Evolutionary conservation across 2,329 filamentous ascomycete species (phyloP).

Genomic region (Aspergillus texensis): DNA sequence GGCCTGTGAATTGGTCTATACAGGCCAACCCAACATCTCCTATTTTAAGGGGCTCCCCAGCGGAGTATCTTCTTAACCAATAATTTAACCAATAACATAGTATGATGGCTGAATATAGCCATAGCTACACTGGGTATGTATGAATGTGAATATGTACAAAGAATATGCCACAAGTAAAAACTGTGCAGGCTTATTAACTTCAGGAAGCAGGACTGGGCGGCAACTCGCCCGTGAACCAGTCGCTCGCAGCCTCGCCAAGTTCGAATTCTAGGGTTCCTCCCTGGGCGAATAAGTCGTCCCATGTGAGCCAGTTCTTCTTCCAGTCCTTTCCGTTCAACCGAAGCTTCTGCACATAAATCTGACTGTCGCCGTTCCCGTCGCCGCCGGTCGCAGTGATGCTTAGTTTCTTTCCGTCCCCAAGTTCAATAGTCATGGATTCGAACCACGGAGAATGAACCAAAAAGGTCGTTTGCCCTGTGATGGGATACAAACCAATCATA

Average conservation of each 20-base stretch:
- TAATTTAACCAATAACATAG: not conserved
- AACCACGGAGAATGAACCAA: constrained; percentile 68
- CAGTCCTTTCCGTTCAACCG: constrained; percentile 66
- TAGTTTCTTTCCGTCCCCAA: constrained; percentile 59
- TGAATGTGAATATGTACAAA: not conserved
- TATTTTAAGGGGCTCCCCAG: not conserved
- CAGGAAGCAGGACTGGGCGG: constrained; percentile 62
- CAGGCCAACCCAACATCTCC: not conserved
- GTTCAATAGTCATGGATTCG: constrained; percentile 58
- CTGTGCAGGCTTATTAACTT: not conserved
- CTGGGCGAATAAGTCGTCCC: constrained; percentile 66
- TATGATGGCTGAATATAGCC: not conserved
- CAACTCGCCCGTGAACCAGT: constrained; percentile 62
- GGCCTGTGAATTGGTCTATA: not conserved
- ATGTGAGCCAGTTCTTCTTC: constrained; percentile 67
- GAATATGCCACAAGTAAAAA: not conserved
- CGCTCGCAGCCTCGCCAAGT: constrained; percentile 55
- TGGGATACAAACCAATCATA: constrained; percentile 69
- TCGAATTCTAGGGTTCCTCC: constrained; percentile 67
- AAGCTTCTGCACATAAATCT: constrained; percentile 66
- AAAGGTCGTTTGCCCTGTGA: constrained; percentile 70
- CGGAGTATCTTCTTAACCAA: not conserved
- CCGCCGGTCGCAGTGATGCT: constrained; percentile 58
- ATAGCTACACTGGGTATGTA: not conserved
- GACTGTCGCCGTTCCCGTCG: constrained; percentile 45